Evolutionary conservation across 108 stramenopile species (phyloP), one percentile per base, ranked within the genome.

Genomic region (Pseudonitzschia multistriata): DNA sequence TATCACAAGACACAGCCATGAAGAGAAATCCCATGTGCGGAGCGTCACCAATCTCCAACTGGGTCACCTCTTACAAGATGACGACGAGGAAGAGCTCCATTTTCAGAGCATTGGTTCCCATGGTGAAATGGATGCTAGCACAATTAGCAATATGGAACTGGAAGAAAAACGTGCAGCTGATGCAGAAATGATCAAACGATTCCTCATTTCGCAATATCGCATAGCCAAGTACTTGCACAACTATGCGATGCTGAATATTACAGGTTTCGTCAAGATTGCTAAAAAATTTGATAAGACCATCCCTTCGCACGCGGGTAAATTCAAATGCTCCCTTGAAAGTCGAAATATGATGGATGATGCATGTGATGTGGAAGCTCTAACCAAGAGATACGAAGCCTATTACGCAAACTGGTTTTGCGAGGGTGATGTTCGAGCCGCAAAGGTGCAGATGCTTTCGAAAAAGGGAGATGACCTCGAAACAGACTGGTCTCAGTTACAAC

Each of bases 221-320:
- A 83, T 78, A 14, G 75, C 88, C 42, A 95, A 88, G 66, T 71
- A 92, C 3, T 71, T 95, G 66, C 79, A 88, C 45, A 96, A 96
- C 67, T 97, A 79, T 74, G 74, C 91, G 21, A 92, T 97, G 55
- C 77, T 96, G 83, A 97, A 97, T 74, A 95, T 90, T 66, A 96
- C 96, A 3, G 96, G 94, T 10, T 92, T 94, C 74, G 83, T 96
- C 49, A 97, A 97, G 76, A 92, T 97, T 57, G 77, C 90, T 29
- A 97, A 97, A 68, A 97, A 97, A 76, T 81, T 90, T 74, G 93
- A 95, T 81, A 97, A 97, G 63, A 79, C 81, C 0, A 65, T 95
- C 19, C 72, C 81, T 21, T 71, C 80, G n/a, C 64, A 76, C 28
- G 87, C 90, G 73, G 88, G 85, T 35, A 47, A 61, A n/a, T 87